A percentile compares a stretch with the other conserved stretches of the same genome.
Conservation (phyloP, 2,329 filamentous ascomycete species). For the Monilinia fructigena region DNA sequence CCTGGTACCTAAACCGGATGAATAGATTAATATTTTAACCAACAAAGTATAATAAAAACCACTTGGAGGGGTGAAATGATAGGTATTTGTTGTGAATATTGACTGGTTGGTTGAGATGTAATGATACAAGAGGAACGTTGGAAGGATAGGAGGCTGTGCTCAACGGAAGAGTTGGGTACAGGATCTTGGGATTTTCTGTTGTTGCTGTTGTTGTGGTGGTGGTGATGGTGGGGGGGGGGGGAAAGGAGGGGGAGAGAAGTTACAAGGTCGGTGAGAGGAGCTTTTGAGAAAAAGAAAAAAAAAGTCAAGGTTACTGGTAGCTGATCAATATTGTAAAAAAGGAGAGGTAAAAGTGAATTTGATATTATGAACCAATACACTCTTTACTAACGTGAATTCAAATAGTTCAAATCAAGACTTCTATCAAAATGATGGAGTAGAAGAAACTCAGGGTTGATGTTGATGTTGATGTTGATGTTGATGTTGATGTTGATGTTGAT, state of each 20-base stretch:
- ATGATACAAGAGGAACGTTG: neutral
- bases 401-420: neutral
- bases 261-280: no score
- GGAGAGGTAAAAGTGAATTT: neutral
- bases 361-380: neutral
- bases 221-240: neutral
- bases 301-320: no score
- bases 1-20: neutral
- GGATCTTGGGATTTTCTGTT: neutral
- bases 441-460: neutral
- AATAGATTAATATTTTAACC: slow-evolving; percentile 6
- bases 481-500: neutral
- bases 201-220: neutral
- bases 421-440: neutral
- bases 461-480: no score
- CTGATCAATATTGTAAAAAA: no score
- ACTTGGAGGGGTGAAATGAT: slow-evolving; percentile 1
- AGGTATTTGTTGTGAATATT: neutral
- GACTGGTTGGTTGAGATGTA: neutral
- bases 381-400: neutral
- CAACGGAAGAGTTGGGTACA: neutral
- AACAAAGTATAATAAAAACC: neutral
- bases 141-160: slow-evolving; percentile 17
- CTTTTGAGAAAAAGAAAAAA: no score
- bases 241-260: neutral